phyloP scores from a whole-genome alignment of 345 rosid species.

The Lenwebbia sp. region DNA sequence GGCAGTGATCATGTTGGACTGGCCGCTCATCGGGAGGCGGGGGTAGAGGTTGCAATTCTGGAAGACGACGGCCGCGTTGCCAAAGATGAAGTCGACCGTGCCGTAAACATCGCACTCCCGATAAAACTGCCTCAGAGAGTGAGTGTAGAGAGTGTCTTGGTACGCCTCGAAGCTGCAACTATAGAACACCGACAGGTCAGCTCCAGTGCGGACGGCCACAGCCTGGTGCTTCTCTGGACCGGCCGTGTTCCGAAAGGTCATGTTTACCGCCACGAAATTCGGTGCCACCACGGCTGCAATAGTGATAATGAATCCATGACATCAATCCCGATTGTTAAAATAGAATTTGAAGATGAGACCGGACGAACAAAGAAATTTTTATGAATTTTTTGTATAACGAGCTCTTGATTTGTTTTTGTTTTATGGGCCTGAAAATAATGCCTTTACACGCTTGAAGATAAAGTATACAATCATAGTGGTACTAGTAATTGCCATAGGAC shows the following conservation, averaged over 20 bases:
- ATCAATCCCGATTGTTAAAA: background rate
- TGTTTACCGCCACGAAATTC: constrained; percentile 68
- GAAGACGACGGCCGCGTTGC: constrained; percentile 77
- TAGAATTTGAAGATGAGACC: background rate
- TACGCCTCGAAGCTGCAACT: constrained; percentile 81
- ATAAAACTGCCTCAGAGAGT: constrained; percentile 75
- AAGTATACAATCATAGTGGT: background rate
- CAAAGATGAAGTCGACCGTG: constrained; percentile 85
- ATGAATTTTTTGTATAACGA: background rate
- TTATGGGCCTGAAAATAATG: background rate
- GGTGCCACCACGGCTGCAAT: constrained; percentile 63
- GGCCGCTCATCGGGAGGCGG: constrained; percentile 56
- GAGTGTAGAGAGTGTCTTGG: constrained; percentile 77
- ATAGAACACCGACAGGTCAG: constrained; percentile 69
- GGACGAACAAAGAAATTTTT: background rate
- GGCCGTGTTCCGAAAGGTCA: constrained; percentile 82
- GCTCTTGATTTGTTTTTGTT: background rate
- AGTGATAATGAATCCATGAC: background rate
- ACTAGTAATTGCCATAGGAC: background rate
- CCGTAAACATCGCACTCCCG: constrained; percentile 86
- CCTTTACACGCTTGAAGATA: background rate
- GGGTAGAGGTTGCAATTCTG: constrained; percentile 74
- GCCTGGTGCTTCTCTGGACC: constrained; percentile 85
- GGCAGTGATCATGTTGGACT: constrained; percentile 82
- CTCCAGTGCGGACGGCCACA: constrained; percentile 64